A percentile compares a stretch with the other conserved stretches of the same genome.
Evolutionary conservation across 2,329 filamentous ascomycete genomes (phyloP).

Genomic region (Penicillium psychrosexuale): DNA sequence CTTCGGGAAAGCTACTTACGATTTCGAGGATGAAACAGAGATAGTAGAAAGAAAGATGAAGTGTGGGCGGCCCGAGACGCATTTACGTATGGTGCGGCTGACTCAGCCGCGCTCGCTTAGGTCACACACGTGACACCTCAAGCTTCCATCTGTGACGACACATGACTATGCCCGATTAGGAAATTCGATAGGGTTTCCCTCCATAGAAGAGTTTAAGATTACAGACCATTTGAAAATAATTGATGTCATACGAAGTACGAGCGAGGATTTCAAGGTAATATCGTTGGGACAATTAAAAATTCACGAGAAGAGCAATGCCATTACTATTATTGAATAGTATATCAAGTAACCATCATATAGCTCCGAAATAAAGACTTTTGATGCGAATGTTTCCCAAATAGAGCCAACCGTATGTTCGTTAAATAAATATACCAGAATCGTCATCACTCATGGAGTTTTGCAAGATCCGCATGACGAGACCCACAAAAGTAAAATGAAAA

Average conservation of each 20-base stretch:
- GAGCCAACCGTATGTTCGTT: background rate
- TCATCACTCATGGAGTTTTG: background rate
- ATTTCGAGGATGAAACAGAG: constrained; percentile 44
- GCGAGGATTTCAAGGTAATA: background rate
- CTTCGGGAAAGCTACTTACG: constrained; percentile 32
- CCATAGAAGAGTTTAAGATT: background rate
- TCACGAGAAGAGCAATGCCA: background rate
- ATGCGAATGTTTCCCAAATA: background rate
- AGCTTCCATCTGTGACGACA: constrained; percentile 9
- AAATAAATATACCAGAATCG: background rate
- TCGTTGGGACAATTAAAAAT: background rate
- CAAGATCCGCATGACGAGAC: background rate
- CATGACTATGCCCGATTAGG: constrained; percentile 6
- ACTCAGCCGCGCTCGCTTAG: constrained; percentile 33
- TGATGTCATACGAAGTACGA: background rate
- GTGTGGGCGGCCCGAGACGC: constrained; percentile 30
- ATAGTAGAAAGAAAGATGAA: constrained; percentile 43
- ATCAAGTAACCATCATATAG: background rate
- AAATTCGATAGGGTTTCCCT: constrained; percentile 9
- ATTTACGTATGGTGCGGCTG: constrained; percentile 43
- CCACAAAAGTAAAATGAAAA: background rate
- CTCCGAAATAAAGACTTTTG: background rate
- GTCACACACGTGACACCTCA: constrained; percentile 2
- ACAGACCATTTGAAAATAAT: background rate
- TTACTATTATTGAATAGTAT: background rate